Base-by-base conservation (phyloP, 2,329 filamentous ascomycete species). In the Colletotrichum orbiculare region DNA sequence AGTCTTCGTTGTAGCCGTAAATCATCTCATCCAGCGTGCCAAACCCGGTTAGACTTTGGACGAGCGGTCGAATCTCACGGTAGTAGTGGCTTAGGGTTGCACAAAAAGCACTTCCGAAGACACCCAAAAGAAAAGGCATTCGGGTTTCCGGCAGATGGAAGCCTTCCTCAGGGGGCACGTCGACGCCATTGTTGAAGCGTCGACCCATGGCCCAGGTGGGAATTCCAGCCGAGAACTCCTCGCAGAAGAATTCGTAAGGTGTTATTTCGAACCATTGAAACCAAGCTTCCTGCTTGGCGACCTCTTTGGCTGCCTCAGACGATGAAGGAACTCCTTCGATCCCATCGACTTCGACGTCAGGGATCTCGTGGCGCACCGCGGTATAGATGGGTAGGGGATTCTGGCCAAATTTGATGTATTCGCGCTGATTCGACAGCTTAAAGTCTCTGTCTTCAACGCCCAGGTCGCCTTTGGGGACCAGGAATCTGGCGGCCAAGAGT, bases 191-290 rank as follows among this genome's bases (percentile, higher is more conserved):
- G 39, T 91, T 81, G 76, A 97, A 99, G 63, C 86, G 89, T 49
- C 96, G 87, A 3, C 96, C 96, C 64, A 98, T 82, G 7, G 94
- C 92, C 94, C 95, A 99, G 0, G 93, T 97, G 0, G 96, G 96
- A 66, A 99, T 97, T 3, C 96, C 95, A 2, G 95, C 94, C 33
- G 86, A 86, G 54, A 97, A 89, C 73, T 97, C 95, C 76, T 98
- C 95, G 71, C 94, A 97, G 77, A 96, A 97, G 74, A 97, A 91
- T 75, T 98, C 95, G 73, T 96, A 97, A 0, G 95, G 95, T 0
- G 93, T 96, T 72, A 95, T 91, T 73, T 99, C 96, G 70, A 96
- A 97, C 95, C 96, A 98, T 72, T 99, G 95, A 72, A 98, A 99
- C 92, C 94, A 98, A 2, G 93, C 85, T 72, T 96, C 91, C 65